Base-by-base conservation (phyloP, 441 rosid species). In the Biscutella laevigata region DNA sequence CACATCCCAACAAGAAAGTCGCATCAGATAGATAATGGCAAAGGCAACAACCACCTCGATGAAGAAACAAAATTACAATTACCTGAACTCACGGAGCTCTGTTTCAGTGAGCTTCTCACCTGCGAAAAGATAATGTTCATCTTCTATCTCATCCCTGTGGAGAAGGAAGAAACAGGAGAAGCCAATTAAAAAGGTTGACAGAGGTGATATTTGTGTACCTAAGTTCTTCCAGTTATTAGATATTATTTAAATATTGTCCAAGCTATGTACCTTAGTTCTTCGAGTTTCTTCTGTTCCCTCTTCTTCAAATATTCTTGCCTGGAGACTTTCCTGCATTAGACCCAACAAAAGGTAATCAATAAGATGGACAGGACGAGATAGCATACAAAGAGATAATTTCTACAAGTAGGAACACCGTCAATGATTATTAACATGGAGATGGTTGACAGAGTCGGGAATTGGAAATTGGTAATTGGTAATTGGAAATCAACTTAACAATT, bases 221-320 rank as follows among this genome's bases (percentile, higher is more conserved):
- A n/a, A n/a, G n/a, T n/a, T n/a, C n/a, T n/a, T n/a, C n/a, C n/a
- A n/a, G n/a, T n/a, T n/a, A n/a, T n/a, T n/a, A n/a, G n/a, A n/a
- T n/a, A n/a, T n/a, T n/a, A n/a, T n/a, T n/a, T n/a, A n/a, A n/a
- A n/a, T n/a, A n/a, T n/a, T n/a, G n/a, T n/a, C n/a, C n/a, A n/a
- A n/a, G n/a, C n/a, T n/a, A n/a, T 25, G 46, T 77, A 89, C 96
- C 84, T 77, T 56, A 86, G 70, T 70, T 86, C 88, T 39, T 83
- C 85, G 69, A 85, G 66, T 69, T 85, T 82, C 76, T 80, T 82
- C 61, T 83, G 83, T 73, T 80, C 95, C 66, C 95, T 77, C 69
- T 83, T 86, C 71, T 80, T 83, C 38, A 86, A 64, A 72, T 86
- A 86, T 57, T 78, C 95, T 71, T 67, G 91, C 67, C 98, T 79